phyloP scores from a whole-genome alignment of 1,284 basidiomycete genomes.

The Tylopilus sp. region DNA sequence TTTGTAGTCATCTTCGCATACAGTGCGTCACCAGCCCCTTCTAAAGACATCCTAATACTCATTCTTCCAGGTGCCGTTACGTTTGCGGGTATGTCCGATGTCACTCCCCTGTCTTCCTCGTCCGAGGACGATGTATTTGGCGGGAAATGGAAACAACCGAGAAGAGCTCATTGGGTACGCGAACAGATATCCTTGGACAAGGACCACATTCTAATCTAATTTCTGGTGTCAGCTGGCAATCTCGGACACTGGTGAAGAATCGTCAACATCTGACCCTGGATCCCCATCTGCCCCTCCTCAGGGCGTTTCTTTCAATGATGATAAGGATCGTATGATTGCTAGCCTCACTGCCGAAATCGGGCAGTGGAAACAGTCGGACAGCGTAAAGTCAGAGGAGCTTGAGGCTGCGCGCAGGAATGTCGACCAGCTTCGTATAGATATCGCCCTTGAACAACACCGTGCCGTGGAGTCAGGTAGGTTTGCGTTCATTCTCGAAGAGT shows the following conservation, averaged over 20 bases:
- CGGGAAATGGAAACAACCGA: not conserved
- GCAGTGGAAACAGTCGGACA: not conserved
- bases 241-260: not conserved
- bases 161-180: slow-evolving; percentile 4
- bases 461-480: too few species aligned
- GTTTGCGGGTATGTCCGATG: too few species aligned
- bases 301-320: too few species aligned
- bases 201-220: not conserved
- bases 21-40: not conserved
- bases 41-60: not conserved
- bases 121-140: too few species aligned
- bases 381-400: not conserved
- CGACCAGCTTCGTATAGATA: not conserved
- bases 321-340: slow-evolving; percentile 2
- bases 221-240: not conserved
- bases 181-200: not conserved
- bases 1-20: not conserved
- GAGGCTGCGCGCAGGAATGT: not conserved
- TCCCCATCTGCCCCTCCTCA: too few species aligned
- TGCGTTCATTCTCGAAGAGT: too few species aligned
- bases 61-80: not conserved
- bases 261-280: not conserved
- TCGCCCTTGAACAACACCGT: too few species aligned
- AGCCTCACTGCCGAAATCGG: not conserved
- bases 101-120: not conserved